Percentiles rank a stretch among this genome's conserved stretches.
These are phyloP conservation scores for Citrus hindsii DNA, from an alignment of 345 rosid genomes.

Conservation along the genomic window DNA sequence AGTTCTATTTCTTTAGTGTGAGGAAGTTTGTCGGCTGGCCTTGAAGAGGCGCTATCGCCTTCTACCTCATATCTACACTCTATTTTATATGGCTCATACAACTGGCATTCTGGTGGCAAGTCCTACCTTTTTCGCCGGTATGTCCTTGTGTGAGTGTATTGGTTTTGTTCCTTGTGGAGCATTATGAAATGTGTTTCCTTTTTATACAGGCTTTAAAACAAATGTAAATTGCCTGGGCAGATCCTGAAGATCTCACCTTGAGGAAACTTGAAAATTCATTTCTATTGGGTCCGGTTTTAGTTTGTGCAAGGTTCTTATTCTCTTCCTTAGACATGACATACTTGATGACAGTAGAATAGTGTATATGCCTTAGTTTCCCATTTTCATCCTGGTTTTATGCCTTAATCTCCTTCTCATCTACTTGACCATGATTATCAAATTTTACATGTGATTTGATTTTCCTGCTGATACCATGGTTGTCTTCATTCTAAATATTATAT, in stretches of 20 bases:
- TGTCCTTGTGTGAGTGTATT: slow-evolving; percentile 14
- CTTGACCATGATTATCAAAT: not conserved
- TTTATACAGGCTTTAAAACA: not conserved
- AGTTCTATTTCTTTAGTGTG: slow-evolving; percentile 50
- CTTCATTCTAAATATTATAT: not conserved
- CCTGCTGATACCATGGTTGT: not conserved
- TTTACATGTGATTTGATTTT: not conserved
- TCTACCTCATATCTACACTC: slow-evolving; percentile 79
- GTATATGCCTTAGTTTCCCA: not conserved
- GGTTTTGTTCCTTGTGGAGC: slow-evolving; percentile 8
- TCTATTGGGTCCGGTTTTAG: slow-evolving; percentile 76
- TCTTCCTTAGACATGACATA: slow-evolving; percentile 9
- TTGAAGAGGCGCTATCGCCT: slow-evolving; percentile 86
- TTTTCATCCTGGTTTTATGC: not conserved
- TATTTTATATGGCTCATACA: slow-evolving; percentile 80
- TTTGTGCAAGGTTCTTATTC: slow-evolving; percentile 61
- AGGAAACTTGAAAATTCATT: slow-evolving; percentile 74
- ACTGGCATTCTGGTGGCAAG: slow-evolving; percentile 72
- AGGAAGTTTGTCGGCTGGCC: slow-evolving; percentile 87
- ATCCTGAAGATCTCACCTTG: slow-evolving; percentile 65
- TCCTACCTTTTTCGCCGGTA: slow-evolving; percentile 85
- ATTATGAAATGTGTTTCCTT: not conserved
- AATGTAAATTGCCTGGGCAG: slow-evolving; percentile 34
- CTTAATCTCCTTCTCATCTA: not conserved
- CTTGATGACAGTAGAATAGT: slow-evolving; percentile 5